Evolutionary conservation across 352 stramenopile genomes (phyloP).

Genomic region (Globisporangium acanthophoron): DNA sequence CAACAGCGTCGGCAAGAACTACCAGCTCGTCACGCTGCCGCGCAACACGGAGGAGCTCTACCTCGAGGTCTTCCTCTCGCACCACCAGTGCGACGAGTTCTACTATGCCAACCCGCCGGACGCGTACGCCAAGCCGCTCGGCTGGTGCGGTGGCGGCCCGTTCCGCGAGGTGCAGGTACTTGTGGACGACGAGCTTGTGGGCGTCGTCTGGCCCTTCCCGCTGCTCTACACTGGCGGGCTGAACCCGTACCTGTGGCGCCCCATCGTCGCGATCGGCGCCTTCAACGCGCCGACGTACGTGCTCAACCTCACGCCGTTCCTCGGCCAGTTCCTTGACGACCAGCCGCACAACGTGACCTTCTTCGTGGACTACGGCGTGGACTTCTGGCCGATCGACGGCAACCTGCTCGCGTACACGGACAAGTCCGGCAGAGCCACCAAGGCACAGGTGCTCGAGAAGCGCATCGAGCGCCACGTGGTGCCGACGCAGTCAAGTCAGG

Average conservation of each 20-base stretch:
- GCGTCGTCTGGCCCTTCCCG: slow-evolving; percentile 66
- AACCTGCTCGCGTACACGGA: slow-evolving; percentile 61
- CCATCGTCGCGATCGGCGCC: slow-evolving; percentile 58
- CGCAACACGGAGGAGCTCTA: slow-evolving; percentile 61
- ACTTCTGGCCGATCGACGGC: slow-evolving; percentile 65
- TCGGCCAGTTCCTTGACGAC: slow-evolving; percentile 49
- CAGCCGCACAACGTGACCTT: slow-evolving; percentile 52
- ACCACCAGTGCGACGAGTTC: slow-evolving; percentile 78
- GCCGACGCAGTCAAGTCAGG: slow-evolving; percentile 12
- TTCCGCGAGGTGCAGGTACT: slow-evolving; percentile 73
- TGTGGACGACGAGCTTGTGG: slow-evolving; percentile 54
- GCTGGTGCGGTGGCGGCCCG: slow-evolving; percentile 35
- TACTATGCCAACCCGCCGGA: slow-evolving; percentile 61
- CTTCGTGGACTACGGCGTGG: slow-evolving; percentile 52
- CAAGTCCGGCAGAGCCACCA: slow-evolving; percentile 26
- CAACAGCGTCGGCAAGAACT: slow-evolving; percentile 25
- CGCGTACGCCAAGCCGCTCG: slow-evolving; percentile 18
- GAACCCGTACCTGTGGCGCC: slow-evolving; percentile 75
- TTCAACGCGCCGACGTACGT: slow-evolving; percentile 76
- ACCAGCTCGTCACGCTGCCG: slow-evolving; percentile 40
- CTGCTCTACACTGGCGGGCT: slow-evolving; percentile 74
- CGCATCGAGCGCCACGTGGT: slow-evolving; percentile 21
- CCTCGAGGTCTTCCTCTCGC: slow-evolving; percentile 61
- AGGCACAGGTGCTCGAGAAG: slow-evolving; percentile 30
- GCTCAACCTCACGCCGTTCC: slow-evolving; percentile 67